Evolutionary conservation across 768 basidiomycete species (phyloP).

Genomic region (Podaxis sp.): DNA sequence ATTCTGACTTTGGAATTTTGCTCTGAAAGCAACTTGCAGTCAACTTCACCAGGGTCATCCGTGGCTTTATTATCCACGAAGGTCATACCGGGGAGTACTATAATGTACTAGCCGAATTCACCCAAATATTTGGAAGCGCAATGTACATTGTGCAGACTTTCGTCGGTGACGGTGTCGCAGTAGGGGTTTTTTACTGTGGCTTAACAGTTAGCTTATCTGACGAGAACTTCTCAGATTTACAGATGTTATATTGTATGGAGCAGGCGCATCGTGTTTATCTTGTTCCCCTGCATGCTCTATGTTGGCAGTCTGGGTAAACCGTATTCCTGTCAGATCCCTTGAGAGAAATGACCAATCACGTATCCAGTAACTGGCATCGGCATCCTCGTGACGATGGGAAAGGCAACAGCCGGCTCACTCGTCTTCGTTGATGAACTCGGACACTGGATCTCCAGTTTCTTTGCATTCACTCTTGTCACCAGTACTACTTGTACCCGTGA

Average conservation of each 20-base stretch:
- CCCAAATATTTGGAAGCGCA: slow-evolving; percentile 32
- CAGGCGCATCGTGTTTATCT: slow-evolving; percentile 17
- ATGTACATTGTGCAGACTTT: slow-evolving; percentile 33
- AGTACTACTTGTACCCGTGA: slow-evolving; percentile 33
- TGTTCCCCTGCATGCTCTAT: slow-evolving; percentile 24
- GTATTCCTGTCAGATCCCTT: not conserved
- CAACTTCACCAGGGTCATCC: slow-evolving; percentile 30
- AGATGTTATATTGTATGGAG: slow-evolving; percentile 30
- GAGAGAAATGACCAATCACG: not conserved
- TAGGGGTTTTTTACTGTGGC: slow-evolving; percentile 14
- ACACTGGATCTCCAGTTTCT: slow-evolving; percentile 36
- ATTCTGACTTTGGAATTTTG: not conserved
- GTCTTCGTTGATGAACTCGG: slow-evolving; percentile 28
- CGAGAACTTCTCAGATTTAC: slow-evolving; percentile 19
- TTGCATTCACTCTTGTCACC: slow-evolving; percentile 30
- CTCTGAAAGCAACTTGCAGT: slow-evolving; percentile 29
- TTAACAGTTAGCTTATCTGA: not conserved
- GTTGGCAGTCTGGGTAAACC: slow-evolving; percentile 26
- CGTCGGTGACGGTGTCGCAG: slow-evolving; percentile 32
- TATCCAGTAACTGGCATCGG: slow-evolving; percentile 24
- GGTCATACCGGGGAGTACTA: slow-evolving; percentile 28
- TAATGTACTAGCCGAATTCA: slow-evolving; percentile 28
- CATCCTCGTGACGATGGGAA: slow-evolving; percentile 27
- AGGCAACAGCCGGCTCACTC: slow-evolving; percentile 20
- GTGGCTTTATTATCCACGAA: slow-evolving; percentile 27